Conservation (phyloP, 169 alveolate species). For the Sarcocystis neurona region DNA sequence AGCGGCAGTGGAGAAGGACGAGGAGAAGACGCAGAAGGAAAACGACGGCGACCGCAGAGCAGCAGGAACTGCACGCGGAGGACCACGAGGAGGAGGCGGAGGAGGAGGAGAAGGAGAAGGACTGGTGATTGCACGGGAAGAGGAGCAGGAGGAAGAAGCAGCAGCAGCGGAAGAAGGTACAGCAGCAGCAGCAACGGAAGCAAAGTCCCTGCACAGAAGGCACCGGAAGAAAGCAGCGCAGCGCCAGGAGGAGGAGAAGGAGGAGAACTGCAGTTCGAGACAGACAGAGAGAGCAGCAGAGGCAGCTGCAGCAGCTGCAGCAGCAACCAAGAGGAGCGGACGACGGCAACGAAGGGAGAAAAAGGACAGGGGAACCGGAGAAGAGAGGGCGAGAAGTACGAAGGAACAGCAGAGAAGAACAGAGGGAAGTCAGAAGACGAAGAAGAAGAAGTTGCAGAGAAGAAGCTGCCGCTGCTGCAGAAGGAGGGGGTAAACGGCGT, state of each 20-base stretch:
- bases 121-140: neutral
- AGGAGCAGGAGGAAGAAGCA: neutral
- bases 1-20: neutral
- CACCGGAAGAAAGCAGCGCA: conserved; percentile 1
- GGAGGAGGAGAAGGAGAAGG: neutral
- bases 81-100: neutral
- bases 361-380: no score
- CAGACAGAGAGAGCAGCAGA: no score
- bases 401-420: neutral
- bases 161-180: neutral
- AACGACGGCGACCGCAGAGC: no score
- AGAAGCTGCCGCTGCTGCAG: no score
- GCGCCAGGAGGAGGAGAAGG: no score
- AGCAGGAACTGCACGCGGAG: no score
- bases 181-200: conserved; percentile 16
- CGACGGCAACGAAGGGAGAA: no score
- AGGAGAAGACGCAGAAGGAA: no score
- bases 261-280: no score
- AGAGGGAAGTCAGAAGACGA: neutral
- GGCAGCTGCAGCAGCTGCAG: no score
- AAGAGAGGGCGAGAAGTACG: no score
- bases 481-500: neutral
- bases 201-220: neutral
- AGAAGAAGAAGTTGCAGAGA: neutral
- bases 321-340: no score